These are phyloP conservation scores for Huntiella moniliformis DNA, from an alignment of 2,329 filamentous ascomycete species.

Conservation along the genomic window DNA sequence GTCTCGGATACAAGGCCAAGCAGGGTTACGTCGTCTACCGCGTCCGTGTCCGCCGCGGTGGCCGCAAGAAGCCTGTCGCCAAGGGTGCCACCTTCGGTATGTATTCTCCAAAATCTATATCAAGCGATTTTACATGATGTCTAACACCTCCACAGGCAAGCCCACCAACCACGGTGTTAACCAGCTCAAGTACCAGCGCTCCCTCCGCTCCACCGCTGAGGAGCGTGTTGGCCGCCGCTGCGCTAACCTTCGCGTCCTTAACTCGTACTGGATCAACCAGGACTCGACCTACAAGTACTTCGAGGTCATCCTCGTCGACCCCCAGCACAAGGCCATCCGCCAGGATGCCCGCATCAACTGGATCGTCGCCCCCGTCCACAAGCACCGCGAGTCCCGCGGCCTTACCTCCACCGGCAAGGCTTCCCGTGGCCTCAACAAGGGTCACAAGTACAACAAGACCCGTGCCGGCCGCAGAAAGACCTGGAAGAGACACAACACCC, in stretches of 20 bases:
- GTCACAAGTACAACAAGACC: constrained; percentile 98
- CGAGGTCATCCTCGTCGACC: constrained; percentile 99
- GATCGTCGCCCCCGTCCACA: constrained; percentile 99
- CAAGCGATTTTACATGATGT: not conserved
- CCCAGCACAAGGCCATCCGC: constrained; percentile 99
- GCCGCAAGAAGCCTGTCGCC: constrained; percentile 86
- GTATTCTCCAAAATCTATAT: constrained; percentile 17
- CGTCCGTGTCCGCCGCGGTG: constrained; percentile 92
- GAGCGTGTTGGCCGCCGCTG: constrained; percentile 99
- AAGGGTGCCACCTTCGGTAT: constrained; percentile 99
- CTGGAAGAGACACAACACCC: constrained; percentile 99
- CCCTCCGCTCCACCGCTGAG: constrained; percentile 91
- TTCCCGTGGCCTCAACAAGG: constrained; percentile 98
- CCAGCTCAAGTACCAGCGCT: constrained; percentile 99
- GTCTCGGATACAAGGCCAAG: constrained; percentile 99
- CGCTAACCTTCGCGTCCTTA: constrained; percentile 97
- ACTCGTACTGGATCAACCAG: constrained; percentile 99
- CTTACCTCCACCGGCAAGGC: constrained; percentile 99
- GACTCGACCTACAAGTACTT: constrained; percentile 99
- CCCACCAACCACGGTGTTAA: constrained; percentile 99
- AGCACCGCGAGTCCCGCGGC: constrained; percentile 97
- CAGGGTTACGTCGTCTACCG: constrained; percentile 99
- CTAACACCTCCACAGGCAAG: constrained; percentile 51
- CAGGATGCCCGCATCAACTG: constrained; percentile 99
- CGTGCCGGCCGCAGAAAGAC: constrained; percentile 94